Evolutionary conservation across 345 rosid genomes (phyloP).

Genomic region (Isatis tinctoria): DNA sequence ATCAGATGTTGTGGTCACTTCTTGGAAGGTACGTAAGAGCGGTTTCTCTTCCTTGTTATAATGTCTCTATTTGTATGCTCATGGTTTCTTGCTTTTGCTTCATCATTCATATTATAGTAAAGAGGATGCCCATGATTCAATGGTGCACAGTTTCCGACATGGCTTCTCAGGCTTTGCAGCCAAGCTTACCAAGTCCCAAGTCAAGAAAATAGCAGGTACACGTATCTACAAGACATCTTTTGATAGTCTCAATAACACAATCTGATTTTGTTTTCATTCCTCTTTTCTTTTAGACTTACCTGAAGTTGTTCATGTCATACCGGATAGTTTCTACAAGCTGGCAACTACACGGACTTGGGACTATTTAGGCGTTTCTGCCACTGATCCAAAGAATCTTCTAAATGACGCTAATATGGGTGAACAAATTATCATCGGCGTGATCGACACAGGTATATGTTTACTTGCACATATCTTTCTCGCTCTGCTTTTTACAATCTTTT

Average conservation of each 20-base stretch:
- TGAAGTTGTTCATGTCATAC: constrained; percentile 40
- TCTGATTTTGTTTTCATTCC: too few species aligned
- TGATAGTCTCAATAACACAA: not conserved
- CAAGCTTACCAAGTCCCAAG: constrained; percentile 41
- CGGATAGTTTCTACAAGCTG: constrained; percentile 32
- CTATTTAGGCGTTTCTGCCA: constrained; percentile 34
- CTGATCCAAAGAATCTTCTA: constrained; percentile 16
- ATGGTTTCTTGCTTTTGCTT: not conserved
- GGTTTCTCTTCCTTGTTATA: not conserved
- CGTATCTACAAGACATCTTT: too few species aligned
- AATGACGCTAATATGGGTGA: constrained; percentile 33
- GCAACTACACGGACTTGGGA: constrained; percentile 51
- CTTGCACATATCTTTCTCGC: not conserved
- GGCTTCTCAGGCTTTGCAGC: constrained; percentile 57
- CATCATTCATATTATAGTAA: constrained; percentile 27
- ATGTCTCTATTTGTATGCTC: not conserved
- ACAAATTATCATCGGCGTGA: constrained; percentile 16
- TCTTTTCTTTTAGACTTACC: constrained; percentile 26
- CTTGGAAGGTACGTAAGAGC: constrained; percentile 25
- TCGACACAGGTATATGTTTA: constrained; percentile 26
- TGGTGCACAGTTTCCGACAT: constrained; percentile 43
- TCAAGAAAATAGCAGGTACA: constrained; percentile 36
- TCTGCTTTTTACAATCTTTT: too few species aligned
- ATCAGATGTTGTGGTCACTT: constrained; percentile 29
- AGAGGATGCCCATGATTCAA: constrained; percentile 38